A percentile compares a stretch with the other conserved stretches of the same genome.
phyloP scores from a whole-genome alignment of 495 filamentous ascomycete genomes.

The Neurospora pannonica region DNA sequence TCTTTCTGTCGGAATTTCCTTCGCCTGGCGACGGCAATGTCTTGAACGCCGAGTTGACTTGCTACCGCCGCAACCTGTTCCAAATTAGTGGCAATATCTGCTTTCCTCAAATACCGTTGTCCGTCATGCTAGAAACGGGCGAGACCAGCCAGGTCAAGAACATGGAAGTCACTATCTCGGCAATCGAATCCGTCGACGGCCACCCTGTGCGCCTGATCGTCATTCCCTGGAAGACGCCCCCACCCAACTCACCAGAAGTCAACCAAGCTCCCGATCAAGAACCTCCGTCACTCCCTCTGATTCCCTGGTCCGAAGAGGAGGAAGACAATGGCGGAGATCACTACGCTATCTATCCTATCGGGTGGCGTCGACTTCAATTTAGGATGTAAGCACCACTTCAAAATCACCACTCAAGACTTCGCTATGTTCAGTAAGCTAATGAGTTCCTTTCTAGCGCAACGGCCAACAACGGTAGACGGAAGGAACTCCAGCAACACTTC shows the following conservation, averaged over 20 bases:
- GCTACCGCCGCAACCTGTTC: constrained; percentile 88
- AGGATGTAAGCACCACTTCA: constrained; percentile 45
- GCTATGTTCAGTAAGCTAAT: constrained; percentile 11
- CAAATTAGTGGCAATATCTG: constrained; percentile 84
- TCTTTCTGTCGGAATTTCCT: constrained; percentile 84
- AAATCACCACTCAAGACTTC: background rate
- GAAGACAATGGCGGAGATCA: constrained; percentile 46
- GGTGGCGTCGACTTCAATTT: constrained; percentile 86
- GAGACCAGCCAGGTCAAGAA: constrained; percentile 72
- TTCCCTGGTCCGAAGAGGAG: constrained; percentile 68
- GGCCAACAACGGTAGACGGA: constrained; percentile 63
- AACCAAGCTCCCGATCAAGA: constrained; percentile 46
- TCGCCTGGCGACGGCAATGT: constrained; percentile 55
- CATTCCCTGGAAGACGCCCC: constrained; percentile 91
- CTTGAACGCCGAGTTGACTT: constrained; percentile 73
- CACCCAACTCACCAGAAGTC: constrained; percentile 56
- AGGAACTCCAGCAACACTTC: constrained; percentile 77
- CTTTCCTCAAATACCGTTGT: constrained; percentile 63
- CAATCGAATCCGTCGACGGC: constrained; percentile 80
- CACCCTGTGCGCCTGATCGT: constrained; percentile 86
- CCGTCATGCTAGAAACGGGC: constrained; percentile 66
- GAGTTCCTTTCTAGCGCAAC: constrained; percentile 33
- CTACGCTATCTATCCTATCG: constrained; percentile 79
- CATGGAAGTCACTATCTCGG: constrained; percentile 78
- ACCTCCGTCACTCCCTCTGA: constrained; percentile 59